phyloP scores from a whole-genome alignment of 2,329 filamentous ascomycete species.

The Cytospora schulzeri region DNA sequence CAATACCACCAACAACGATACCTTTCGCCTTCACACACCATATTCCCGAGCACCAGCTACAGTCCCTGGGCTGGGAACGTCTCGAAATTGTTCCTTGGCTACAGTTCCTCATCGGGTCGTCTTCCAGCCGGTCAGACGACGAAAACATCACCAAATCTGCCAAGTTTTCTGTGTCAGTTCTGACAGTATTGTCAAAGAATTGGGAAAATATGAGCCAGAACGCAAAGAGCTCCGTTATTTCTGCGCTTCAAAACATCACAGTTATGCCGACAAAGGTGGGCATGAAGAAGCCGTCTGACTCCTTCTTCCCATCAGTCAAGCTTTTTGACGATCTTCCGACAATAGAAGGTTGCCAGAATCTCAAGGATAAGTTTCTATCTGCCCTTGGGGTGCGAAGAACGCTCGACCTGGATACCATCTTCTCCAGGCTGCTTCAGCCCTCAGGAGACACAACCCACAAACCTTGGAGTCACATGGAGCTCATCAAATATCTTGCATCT shows the following conservation, averaged over 20 bases:
- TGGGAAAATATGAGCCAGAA: constrained; percentile 78
- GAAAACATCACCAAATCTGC: constrained; percentile 72
- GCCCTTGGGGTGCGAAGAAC: constrained; percentile 92
- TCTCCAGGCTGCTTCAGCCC: constrained; percentile 75
- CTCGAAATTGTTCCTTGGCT: constrained; percentile 87
- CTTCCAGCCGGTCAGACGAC: constrained; percentile 59
- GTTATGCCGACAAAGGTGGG: constrained; percentile 89
- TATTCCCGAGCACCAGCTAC: constrained; percentile 68
- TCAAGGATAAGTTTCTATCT: constrained; percentile 88
- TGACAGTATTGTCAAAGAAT: constrained; percentile 81
- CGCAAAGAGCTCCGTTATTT: constrained; percentile 66
- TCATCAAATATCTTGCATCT: constrained; percentile 91
- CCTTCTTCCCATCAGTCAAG: constrained; percentile 92
- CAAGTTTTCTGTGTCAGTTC: constrained; percentile 74
- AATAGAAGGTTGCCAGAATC: constrained; percentile 71
- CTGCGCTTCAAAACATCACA: constrained; percentile 66
- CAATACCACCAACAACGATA: constrained; percentile 78
- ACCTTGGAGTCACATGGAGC: constrained; percentile 89
- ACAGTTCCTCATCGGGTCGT: constrained; percentile 72
- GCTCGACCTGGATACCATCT: constrained; percentile 90
- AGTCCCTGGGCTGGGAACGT: constrained; percentile 83
- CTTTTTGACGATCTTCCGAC: constrained; percentile 91
- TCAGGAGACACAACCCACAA: constrained; percentile 56
- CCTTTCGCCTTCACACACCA: constrained; percentile 80
- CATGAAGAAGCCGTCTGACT: constrained; percentile 81